Evolutionary conservation across 139 green algal genomes (phyloP).

Genomic region (Chlamydomonas incerta): DNA sequence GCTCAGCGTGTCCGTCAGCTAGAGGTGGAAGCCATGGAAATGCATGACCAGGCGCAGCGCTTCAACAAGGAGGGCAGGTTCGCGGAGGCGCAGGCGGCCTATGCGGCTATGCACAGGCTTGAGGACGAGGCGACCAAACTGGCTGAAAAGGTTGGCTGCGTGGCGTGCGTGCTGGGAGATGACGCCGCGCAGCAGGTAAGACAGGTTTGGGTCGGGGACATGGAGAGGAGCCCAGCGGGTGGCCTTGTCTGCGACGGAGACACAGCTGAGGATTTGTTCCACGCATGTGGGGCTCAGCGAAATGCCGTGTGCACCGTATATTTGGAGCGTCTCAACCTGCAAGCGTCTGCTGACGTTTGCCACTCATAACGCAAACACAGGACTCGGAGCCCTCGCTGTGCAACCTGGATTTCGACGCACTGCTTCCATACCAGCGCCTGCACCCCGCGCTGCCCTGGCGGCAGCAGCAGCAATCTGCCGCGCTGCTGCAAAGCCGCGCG

Average conservation of each 20-base stretch:
- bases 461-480: background rate
- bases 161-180: conserved; percentile 33
- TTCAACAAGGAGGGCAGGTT: conserved; percentile 60
- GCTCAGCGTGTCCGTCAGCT: conserved; percentile 45
- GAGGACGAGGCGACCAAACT: conserved; percentile 57
- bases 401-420: background rate
- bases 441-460: conserved; percentile 1
- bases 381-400: conserved; percentile 6
- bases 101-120: conserved; percentile 60
- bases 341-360: too few species aligned
- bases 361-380: too few species aligned
- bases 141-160: conserved; percentile 26
- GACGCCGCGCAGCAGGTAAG: background rate
- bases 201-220: too few species aligned
- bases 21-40: conserved; percentile 35
- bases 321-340: too few species aligned
- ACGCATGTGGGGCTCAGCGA: too few species aligned
- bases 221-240: too few species aligned
- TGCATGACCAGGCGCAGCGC: conserved; percentile 56
- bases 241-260: too few species aligned
- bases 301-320: too few species aligned
- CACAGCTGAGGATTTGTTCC: too few species aligned
- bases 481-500: background rate
- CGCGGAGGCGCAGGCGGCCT: conserved; percentile 51
- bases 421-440: background rate